phyloP scores from a whole-genome alignment of 2,329 filamentous ascomycete species.

The Scedosporium boydii region DNA sequence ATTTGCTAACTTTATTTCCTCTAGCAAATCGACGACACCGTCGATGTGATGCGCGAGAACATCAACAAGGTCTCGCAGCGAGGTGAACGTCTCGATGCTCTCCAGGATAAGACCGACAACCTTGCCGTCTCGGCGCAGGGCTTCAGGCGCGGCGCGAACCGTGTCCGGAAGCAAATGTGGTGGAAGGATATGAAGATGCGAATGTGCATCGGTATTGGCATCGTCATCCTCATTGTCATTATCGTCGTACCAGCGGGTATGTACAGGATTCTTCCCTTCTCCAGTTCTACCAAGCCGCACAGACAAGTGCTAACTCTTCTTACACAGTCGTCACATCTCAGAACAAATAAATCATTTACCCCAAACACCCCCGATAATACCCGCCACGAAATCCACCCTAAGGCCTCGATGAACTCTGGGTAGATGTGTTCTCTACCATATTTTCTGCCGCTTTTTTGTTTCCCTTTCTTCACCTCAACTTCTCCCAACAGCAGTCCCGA shows the following conservation, averaged over 20 bases:
- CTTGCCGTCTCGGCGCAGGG: conserved; percentile 86
- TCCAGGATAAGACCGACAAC: conserved; percentile 93
- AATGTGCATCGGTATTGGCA: conserved; percentile 85
- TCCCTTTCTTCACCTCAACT: background rate
- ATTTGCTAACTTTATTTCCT: background rate
- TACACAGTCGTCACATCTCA: conserved; percentile 4
- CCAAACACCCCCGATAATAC: background rate
- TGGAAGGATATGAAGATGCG: conserved; percentile 99
- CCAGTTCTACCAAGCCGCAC: background rate
- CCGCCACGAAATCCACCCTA: background rate
- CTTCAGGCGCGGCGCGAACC: conserved; percentile 92
- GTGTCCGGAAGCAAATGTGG: conserved; percentile 97
- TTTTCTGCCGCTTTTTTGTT: background rate
- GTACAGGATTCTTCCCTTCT: conserved; percentile 10
- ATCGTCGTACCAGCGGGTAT: conserved; percentile 90
- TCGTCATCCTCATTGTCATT: conserved; percentile 83
- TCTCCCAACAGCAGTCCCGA: background rate
- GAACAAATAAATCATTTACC: conserved; percentile 1
- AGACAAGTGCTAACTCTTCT: background rate
- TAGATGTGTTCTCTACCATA: background rate
- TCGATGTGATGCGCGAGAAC: conserved; percentile 93
- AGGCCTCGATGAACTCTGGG: background rate
- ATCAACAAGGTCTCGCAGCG: conserved; percentile 94
- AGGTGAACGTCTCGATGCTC: conserved; percentile 76
- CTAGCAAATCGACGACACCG: conserved; percentile 95